These are phyloP conservation scores for Glycyrrhiza uralensis DNA, from an alignment of 306 rosid genomes.

Conservation along the genomic window DNA sequence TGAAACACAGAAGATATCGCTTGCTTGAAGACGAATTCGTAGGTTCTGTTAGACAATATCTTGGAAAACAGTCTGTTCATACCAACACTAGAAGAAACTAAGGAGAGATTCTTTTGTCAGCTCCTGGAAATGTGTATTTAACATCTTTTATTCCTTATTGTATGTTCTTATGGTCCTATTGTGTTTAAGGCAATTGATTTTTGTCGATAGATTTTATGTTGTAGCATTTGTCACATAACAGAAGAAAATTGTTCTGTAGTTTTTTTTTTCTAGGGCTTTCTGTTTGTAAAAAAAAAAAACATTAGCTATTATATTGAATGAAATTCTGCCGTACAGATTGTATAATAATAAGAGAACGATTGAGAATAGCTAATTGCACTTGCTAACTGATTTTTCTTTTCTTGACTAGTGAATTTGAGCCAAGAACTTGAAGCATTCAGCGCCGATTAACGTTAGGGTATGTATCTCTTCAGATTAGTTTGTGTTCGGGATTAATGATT, in stretches of 20 bases:
- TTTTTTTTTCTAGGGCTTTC: slow-evolving; percentile 19
- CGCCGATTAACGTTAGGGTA: not conserved
- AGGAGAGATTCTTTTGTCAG: slow-evolving; percentile 23
- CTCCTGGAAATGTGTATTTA: slow-evolving; percentile 35
- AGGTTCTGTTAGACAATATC: slow-evolving; percentile 20
- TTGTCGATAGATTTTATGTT: slow-evolving; percentile 29
- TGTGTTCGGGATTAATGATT: not conserved
- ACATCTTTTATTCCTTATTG: slow-evolving; percentile 26
- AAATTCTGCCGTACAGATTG: slow-evolving; percentile 13
- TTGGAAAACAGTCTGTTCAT: slow-evolving; percentile 31
- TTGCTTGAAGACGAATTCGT: slow-evolving; percentile 25
- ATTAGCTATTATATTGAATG: slow-evolving; percentile 17
- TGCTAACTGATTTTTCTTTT: not conserved
- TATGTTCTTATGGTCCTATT: slow-evolving; percentile 15
- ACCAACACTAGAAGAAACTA: slow-evolving; percentile 29
- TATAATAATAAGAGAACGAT: not conserved
- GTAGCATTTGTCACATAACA: slow-evolving; percentile 25
- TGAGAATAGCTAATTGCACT: not conserved
- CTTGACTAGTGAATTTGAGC: not conserved
- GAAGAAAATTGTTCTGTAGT: slow-evolving; percentile 22
- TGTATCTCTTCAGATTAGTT: not conserved
- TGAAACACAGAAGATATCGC: slow-evolving; percentile 18
- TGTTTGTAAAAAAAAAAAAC: slow-evolving; percentile 48
- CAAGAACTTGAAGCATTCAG: not conserved
- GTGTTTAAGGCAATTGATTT: slow-evolving; percentile 33